Evolutionary conservation across 2,329 filamentous ascomycete genomes (phyloP), one percentile per base, ranked within the genome.

Genomic region (Aspergillus spinulosporus): DNA sequence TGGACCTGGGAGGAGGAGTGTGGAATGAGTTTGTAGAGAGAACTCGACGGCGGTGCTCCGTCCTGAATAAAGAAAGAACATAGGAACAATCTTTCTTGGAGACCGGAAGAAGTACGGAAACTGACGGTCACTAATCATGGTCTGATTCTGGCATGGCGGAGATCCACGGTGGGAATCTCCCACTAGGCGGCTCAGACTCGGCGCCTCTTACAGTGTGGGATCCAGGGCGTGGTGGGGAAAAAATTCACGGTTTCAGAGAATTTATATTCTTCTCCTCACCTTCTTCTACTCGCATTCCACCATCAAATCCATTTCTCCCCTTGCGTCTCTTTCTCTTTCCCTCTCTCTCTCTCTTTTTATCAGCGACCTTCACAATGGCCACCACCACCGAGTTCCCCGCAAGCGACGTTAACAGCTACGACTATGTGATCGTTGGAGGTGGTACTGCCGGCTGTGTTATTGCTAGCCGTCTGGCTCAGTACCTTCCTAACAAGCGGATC

Each of bases 361-460:
- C 36, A 56, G 42, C 39, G 40, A 54, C 36, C 43, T 62, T 56
- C 73, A 82, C 65, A 63, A 87, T 86, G 81, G 67, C 68, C 44
- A 89, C 88, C 51, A 92, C 88, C 62, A 85, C 82, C 63, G 78
- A 85, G 56, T 80, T 92, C 62, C 81, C 88, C 47, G 73, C 83
- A 61, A 77, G 82, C 68, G 85, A 88, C 64, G 80, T 82, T 68
- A 80, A 86, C 74, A 81, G 80, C 77, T 94, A 86, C 76, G 90
- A 94, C 82, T 94, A 92, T 78, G 82, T 94, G 72, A 85, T 94
- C 65, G 88, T 94, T 49, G 90, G 90, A 62, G 90, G 90, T 61
- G 90, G 90, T 69, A 94, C 90, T 49, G 90, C 90, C 47, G 90
- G 90, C 74, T 94, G 90, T 77, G 90, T 94, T 59, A 84, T 94